Percentiles rank a stretch among this genome's conserved stretches.
These are phyloP conservation scores for Bruguiera sexangula DNA, from an alignment of 345 rosid species.

Conservation along the genomic window DNA sequence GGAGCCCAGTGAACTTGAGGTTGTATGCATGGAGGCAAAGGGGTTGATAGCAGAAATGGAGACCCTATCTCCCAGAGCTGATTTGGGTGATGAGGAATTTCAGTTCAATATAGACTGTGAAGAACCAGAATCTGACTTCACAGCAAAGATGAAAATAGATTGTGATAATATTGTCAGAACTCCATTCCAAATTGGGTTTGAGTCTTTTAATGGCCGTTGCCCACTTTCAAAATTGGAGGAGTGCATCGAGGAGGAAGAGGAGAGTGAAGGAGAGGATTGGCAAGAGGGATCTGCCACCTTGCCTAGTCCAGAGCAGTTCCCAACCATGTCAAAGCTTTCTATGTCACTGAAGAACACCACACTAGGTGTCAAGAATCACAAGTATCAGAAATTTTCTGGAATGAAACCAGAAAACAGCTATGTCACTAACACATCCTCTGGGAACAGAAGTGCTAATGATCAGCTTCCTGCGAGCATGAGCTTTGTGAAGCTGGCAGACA, in stretches of 20 bases:
- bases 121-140: conserved; percentile 42
- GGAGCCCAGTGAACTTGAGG: conserved; percentile 97
- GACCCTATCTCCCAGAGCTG: conserved; percentile 49
- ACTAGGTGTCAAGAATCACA: conserved; percentile 50
- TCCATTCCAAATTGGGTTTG: conserved; percentile 47
- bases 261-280: conserved; percentile 54
- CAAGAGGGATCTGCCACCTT: conserved; percentile 29
- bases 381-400: conserved; percentile 37
- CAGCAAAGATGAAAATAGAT: conserved; percentile 43
- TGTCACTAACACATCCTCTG: conserved; percentile 52
- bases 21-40: conserved; percentile 82
- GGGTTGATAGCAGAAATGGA: conserved; percentile 61
- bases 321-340: conserved; percentile 64
- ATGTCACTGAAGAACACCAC: conserved; percentile 61
- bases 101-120: conserved; percentile 78
- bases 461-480: conserved; percentile 71
- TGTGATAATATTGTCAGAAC: conserved; percentile 37
- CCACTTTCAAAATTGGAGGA: conserved; percentile 75
- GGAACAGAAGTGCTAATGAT: conserved; percentile 87
- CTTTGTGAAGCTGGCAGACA: conserved; percentile 82
- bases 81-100: conserved; percentile 61
- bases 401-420: conserved; percentile 51
- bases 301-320: conserved; percentile 32
- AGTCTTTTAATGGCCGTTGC: conserved; percentile 43
- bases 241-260: conserved; percentile 68